phyloP scores from a whole-genome alignment of 768 basidiomycete species.

The Tylopilus vinaceipallidus region DNA sequence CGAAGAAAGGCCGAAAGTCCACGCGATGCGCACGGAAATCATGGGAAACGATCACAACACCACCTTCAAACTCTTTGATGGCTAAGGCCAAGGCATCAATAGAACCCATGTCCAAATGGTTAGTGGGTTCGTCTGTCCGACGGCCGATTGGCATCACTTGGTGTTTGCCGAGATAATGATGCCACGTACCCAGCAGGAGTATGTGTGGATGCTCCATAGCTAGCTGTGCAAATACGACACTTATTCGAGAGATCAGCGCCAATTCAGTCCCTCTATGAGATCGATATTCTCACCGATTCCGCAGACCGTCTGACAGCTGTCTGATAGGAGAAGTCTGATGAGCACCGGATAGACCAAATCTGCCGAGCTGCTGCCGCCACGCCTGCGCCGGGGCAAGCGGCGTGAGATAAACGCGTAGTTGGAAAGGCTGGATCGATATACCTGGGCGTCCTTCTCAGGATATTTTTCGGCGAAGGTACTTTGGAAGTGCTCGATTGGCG shows the following conservation, averaged over 20 bases:
- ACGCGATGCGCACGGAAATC: constrained; percentile 81
- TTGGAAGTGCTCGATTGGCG: constrained; percentile 95
- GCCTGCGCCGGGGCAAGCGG: constrained; percentile 47
- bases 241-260: constrained; percentile 29
- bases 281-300: constrained; percentile 70
- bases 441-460: constrained; percentile 89
- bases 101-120: constrained; percentile 96
- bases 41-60: constrained; percentile 99
- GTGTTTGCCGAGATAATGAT: constrained; percentile 11
- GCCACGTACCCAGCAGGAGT: constrained; percentile 68
- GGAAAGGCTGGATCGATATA: constrained; percentile 23
- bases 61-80: constrained; percentile 96
- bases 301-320: constrained; percentile 92
- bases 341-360: constrained; percentile 91
- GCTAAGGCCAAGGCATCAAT: constrained; percentile 95
- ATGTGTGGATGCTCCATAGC: constrained; percentile 98
- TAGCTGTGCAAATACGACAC: constrained; percentile 94
- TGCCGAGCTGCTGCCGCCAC: constrained; percentile 92
- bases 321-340: constrained; percentile 95
- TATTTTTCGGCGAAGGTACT: constrained; percentile 72
- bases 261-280: constrained; percentile 4
- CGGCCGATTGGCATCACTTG: not conserved
- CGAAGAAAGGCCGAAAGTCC: not conserved
- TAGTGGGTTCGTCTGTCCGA: constrained; percentile 83
- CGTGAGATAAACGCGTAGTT: constrained; percentile 10